Evolutionary conservation across 345 rosid genomes (phyloP), one percentile per base, ranked within the genome.

Genomic region (Kernera saxatilis): DNA sequence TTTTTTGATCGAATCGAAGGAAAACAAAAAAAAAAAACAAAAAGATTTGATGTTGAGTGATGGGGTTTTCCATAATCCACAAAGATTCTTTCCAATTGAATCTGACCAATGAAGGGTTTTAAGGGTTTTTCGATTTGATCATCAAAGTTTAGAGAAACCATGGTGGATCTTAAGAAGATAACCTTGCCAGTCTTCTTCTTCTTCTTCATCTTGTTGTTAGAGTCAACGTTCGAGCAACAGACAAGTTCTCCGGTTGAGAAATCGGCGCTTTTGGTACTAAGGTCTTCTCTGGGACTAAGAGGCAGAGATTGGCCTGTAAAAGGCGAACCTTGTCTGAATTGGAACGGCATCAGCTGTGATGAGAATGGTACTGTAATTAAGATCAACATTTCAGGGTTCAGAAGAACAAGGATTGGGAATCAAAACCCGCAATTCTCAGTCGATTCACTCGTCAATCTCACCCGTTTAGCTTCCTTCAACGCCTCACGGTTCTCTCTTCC

Each of bases 231-330:
- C 18, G 80, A 80, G 87, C 98, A 93, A 70, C 65, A 62, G 50
- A 56, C 72, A 74, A 82, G 76, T 70, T 86, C 90, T 22, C n/a
- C 61, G 8, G 15, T 57, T 32, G 97, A 94, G 85, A 75, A 85
- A 35, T 68, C 67, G 0, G 89, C 96, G 69, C 74, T 94, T 46
- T 81, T 94, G 43, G 61, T 30, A 45, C 83, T 94, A 74, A 84
- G 99, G 80, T 94, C 97, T 50, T 85, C 95, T 55, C 77, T 91
- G 58, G 97, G 97, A 69, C 65, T 94, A 45, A 79, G 93, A 81
- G 73, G 89, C 67, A 86, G 22, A 72, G 99, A 94, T 32, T 94
- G 99, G 99, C 99, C 99, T 44, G 66, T 75, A 15, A 94, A 89
- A 77, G 80, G 78, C 6, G 85, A 87, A 68, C 99, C 96, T 64